A percentile compares a stretch with the other conserved stretches of the same genome.
phyloP scores from a whole-genome alignment of 2,329 filamentous ascomycete genomes.

The Alternaria solani region DNA sequence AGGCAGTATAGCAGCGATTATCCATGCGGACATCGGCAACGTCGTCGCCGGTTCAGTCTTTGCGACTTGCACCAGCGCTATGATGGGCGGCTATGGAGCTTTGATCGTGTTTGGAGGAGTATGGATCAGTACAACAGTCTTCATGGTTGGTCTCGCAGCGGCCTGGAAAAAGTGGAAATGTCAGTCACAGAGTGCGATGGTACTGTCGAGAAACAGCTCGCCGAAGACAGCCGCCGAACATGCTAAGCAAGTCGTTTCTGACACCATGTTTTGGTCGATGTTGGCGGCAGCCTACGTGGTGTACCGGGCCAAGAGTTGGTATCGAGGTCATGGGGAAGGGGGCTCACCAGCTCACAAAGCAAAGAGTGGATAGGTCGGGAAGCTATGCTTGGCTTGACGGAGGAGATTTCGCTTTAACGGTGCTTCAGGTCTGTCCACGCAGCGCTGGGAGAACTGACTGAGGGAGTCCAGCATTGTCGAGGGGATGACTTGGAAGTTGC shows the following conservation, averaged over 20 bases:
- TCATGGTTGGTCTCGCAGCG: background rate
- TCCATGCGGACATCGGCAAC: slow-evolving; percentile 31
- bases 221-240: no score
- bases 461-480: background rate
- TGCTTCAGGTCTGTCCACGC: rapidly evolving
- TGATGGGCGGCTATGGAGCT: slow-evolving; percentile 34
- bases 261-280: background rate
- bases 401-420: rapidly evolving
- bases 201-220: background rate
- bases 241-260: background rate
- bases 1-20: slow-evolving; percentile 34
- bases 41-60: slow-evolving; percentile 33
- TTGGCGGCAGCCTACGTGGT: background rate
- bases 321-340: background rate
- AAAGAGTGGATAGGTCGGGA: background rate
- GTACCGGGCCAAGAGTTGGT: slow-evolving; percentile 1
- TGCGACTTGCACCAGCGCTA: slow-evolving; percentile 33
- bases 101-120: slow-evolving; percentile 18
- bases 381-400: background rate
- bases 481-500: background rate
- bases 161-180: background rate
- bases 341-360: background rate
- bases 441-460: no score
- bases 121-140: background rate
- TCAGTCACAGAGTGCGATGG: background rate